Base-by-base conservation (phyloP, 2,329 filamentous ascomycete genomes). In the Calonectria pseudoturangicola region DNA sequence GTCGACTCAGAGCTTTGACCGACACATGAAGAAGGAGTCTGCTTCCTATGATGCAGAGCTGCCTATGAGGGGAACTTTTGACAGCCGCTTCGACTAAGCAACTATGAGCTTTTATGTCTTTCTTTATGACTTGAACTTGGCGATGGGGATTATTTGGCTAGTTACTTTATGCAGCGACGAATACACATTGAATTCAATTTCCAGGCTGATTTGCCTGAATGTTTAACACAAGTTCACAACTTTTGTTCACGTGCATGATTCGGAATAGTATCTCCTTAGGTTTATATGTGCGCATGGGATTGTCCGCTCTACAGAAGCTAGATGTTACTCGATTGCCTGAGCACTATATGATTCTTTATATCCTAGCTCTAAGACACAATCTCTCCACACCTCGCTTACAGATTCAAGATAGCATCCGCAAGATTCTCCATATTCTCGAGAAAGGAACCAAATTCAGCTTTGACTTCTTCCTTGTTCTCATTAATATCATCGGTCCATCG, bases 401-500 rank as follows among this genome's bases (percentile, higher is more conserved):
- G 33, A 15, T 21, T 27, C 27, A 27, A 28, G 41, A 79, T 75
- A 2, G 58, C 25, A n/a, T 27, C 41, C 30, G 77, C 74, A 1
- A 79, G 41, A 0, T 60, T 51, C 1, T 71, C 65, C 77, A 79
- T 79, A 0, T 68, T 70, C 18, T 76, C 70, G 33, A 79, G 39
- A 15, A 74, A 79, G 3, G 56, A 48, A 2, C 68, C 73, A 30
- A 79, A 75, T 21, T 79, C 77, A 12, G 3, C n/a, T 27, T 63
- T 71, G 1, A 75, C 51, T 25, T 71, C 62, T 2, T 63, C 70
- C 66, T 75, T 76, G 45, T 79, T 71, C 75, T 89, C 87, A 30
- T 84, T 79, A 0, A 86, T 76, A 81, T 91, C 89, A 70, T 91
- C 89, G 0, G 88, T 90, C 85, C 85, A 87, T 25, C 89, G 81